These are phyloP conservation scores for Talinum fruticosum DNA, from an alignment of 148 eudicot species.

Conservation along the genomic window DNA sequence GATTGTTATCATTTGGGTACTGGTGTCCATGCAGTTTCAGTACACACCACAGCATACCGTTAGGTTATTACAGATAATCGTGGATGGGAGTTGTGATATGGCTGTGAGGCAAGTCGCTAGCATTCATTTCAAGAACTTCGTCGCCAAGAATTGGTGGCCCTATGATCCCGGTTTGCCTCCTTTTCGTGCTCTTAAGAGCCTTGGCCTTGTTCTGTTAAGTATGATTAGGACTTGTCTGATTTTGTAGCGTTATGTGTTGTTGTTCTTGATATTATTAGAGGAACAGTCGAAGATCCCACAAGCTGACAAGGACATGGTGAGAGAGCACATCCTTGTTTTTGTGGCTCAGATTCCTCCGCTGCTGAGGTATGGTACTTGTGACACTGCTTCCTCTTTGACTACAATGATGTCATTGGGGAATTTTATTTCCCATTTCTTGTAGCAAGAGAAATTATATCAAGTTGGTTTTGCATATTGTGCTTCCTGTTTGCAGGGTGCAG, in stretches of 20 bases:
- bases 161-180: conserved; percentile 69
- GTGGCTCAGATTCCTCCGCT: conserved; percentile 73
- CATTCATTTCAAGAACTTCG: conserved; percentile 88
- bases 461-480: not conserved
- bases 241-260: not conserved
- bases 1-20: not conserved
- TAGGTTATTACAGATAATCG: conserved; percentile 84
- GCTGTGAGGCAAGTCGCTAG: conserved; percentile 98
- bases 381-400: not conserved
- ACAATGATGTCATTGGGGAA: no score
- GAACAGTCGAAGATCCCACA: conserved; percentile 78
- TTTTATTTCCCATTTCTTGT: no score
- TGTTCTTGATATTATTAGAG: conserved; percentile 38
- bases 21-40: conserved; percentile 59
- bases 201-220: not conserved
- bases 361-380: conserved; percentile 60
- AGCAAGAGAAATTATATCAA: no score
- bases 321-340: conserved; percentile 83
- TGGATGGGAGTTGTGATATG: conserved; percentile 82
- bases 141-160: conserved; percentile 94
- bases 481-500: conserved; percentile 56
- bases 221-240: no score
- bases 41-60: conserved; percentile 90
- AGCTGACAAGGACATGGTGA: conserved; percentile 73
- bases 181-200: not conserved